Conservation (phyloP, 2,329 filamentous ascomycete species). For the Aspergillus brunneoviolaceus region DNA sequence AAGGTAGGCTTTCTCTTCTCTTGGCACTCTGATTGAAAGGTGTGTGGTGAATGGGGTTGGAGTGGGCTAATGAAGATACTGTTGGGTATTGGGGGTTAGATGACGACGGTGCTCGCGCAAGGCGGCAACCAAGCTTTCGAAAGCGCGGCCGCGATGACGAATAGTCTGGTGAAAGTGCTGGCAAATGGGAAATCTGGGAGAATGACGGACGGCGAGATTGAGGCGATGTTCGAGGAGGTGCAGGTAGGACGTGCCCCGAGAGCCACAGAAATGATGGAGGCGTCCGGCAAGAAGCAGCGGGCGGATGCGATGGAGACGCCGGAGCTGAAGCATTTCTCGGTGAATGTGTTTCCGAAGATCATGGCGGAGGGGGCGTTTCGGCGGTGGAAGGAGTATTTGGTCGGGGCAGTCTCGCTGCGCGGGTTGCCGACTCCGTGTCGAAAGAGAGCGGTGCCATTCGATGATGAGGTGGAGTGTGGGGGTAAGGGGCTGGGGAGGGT, state of each 20-base stretch:
- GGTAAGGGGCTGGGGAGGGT: neutral
- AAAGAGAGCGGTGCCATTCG: no score
- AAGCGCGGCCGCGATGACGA: conserved; percentile 29
- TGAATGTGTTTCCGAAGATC: neutral
- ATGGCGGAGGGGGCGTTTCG: no score
- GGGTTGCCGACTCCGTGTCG: no score
- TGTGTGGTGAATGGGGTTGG: no score
- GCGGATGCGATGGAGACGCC: conserved; percentile 14
- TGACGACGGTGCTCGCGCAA: conserved; percentile 25
- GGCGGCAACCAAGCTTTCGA: conserved; percentile 37
- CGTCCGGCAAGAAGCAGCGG: conserved; percentile 1
- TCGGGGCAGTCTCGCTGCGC: no score
- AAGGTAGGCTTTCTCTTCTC: conserved; percentile 18
- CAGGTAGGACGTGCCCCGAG: conserved; percentile 4
- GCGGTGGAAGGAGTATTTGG: no score
- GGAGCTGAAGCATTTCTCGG: conserved; percentile 8
- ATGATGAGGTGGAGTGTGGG: no score
- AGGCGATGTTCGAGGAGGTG: conserved; percentile 8
- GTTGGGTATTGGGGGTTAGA: conserved; percentile 7
- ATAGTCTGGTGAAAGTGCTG: neutral
- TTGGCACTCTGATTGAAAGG: no score
- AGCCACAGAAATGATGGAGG: neutral
- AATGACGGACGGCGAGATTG: neutral
- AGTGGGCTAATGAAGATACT: no score
- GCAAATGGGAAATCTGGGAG: neutral